Base-by-base conservation (phyloP, 805 yeast species). In the Gaillardinia entomophila region DNA sequence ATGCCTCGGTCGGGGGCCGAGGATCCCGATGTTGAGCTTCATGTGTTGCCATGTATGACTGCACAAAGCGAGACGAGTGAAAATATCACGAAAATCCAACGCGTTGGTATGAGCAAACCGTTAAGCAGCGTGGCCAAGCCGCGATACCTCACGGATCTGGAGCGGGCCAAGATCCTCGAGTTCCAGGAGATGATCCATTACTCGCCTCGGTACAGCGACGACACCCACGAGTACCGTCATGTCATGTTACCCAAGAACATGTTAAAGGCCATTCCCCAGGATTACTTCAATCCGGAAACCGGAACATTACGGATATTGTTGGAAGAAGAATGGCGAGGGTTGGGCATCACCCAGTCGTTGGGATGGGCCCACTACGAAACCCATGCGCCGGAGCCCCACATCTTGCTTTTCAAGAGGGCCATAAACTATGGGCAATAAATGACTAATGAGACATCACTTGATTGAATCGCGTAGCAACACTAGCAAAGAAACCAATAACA, bases 281-380 rank as follows among this genome's bases (percentile, higher is more conserved):
- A 94, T 53, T 94, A 89, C 53, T 92, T 92, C 69, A 82, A 83
- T 51, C 79, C 88, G 2, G 95, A 89, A 37, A 86, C 95, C 2
- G 97, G 97, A 4, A 92, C 98, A 0, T 69, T 92, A 46, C 78
- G 96, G 44, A 86, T 92, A 27, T 65, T 92, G 25, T 61, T 83
- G 30, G 99, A 92, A 57, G 97, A 92, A 45, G 99, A 92, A 60
- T 92, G 99, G 99, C 73, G 99, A 57, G 97, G 97, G 1, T 66
- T 92, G 31, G 99, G 99, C 2, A 88, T 92, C 49, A 92, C 97
- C 5, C 99, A 92, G 59, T 84, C 95, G 24, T 67, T 92, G 39
- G 98, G 98, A 1, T 92, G 98, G 98, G 92, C 74, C 34, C 98
- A 92, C 59, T 92, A 90, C 53, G 98, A 92, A 51, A 89, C 96